Evolutionary conservation across 2,329 filamentous ascomycete species (phyloP).

Genomic region (Paecilomyces formosus): DNA sequence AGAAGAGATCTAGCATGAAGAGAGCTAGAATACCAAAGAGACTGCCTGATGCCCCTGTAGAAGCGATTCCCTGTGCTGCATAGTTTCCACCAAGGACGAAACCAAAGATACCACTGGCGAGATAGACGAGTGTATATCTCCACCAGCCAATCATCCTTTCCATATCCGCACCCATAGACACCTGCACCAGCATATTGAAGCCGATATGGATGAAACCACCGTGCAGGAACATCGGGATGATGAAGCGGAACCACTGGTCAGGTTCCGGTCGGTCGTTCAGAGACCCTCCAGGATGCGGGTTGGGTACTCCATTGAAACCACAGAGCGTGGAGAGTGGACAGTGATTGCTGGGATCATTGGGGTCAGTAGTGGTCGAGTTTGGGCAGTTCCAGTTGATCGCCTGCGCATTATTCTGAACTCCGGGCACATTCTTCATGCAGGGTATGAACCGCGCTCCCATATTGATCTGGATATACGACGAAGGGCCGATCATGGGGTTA

Average conservation of each 20-base stretch:
- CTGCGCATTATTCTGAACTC: constrained; percentile 29
- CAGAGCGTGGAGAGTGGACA: constrained; percentile 77
- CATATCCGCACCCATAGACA: constrained; percentile 87
- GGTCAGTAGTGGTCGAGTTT: constrained; percentile 58
- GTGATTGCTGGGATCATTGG: constrained; percentile 39
- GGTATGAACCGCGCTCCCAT: constrained; percentile 91
- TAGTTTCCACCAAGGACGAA: constrained; percentile 94
- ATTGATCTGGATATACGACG: constrained; percentile 82
- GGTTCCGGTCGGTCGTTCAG: constrained; percentile 57
- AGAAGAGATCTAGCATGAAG: constrained; percentile 79
- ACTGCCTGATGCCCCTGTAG: constrained; percentile 80
- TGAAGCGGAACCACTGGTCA: constrained; percentile 96
- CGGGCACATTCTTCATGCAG: constrained; percentile 74
- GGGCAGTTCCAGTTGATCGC: constrained; percentile 66
- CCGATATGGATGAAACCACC: constrained; percentile 89
- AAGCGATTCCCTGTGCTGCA: constrained; percentile 71
- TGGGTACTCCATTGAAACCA: constrained; percentile 69
- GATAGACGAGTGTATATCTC: constrained; percentile 83
- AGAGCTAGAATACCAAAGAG: constrained; percentile 90
- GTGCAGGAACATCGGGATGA: constrained; percentile 90
- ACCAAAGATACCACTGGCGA: constrained; percentile 87
- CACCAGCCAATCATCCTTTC: constrained; percentile 82
- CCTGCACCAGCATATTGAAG: constrained; percentile 88
- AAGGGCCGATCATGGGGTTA: constrained; percentile 97
- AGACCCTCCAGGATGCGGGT: constrained; percentile 47